Evolutionary conservation across 805 yeast species (phyloP).

Genomic region (Saccharomyces jurei): DNA sequence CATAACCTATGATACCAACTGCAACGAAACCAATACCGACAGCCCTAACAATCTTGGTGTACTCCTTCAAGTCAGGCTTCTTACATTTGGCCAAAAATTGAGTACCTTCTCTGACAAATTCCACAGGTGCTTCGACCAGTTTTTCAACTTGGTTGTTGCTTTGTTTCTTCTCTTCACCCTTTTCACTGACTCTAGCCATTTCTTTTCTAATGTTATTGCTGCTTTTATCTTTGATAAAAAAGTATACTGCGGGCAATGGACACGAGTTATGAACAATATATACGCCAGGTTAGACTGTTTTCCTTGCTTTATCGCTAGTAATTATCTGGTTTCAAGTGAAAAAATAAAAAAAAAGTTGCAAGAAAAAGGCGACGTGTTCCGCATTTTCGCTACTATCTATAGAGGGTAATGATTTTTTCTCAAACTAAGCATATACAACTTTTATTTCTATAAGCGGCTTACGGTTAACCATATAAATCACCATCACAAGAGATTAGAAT

Average conservation of each 20-base stretch:
- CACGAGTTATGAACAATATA: neutral
- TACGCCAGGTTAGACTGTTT: neutral
- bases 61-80: conserved; percentile 86
- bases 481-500: conserved; percentile 14
- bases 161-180: conserved; percentile 23
- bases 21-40: conserved; percentile 94
- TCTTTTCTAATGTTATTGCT: neutral
- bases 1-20: conserved; percentile 97
- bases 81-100: conserved; percentile 86
- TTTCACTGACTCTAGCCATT: conserved; percentile 3
- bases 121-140: conserved; percentile 78
- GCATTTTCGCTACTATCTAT: neutral
- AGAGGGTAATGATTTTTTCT: neutral
- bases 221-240: neutral
- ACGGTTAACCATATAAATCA: neutral
- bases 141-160: conserved; percentile 42
- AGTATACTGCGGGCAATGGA: neutral
- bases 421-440: neutral
- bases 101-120: conserved; percentile 84
- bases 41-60: conserved; percentile 80
- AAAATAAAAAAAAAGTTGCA: neutral
- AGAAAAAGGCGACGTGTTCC: neutral
- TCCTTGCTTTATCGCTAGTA: neutral
- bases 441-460: neutral
- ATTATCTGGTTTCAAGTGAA: neutral